Base-by-base conservation (phyloP, 352 stramenopile species). In the Globisporangium acanthophoron region DNA sequence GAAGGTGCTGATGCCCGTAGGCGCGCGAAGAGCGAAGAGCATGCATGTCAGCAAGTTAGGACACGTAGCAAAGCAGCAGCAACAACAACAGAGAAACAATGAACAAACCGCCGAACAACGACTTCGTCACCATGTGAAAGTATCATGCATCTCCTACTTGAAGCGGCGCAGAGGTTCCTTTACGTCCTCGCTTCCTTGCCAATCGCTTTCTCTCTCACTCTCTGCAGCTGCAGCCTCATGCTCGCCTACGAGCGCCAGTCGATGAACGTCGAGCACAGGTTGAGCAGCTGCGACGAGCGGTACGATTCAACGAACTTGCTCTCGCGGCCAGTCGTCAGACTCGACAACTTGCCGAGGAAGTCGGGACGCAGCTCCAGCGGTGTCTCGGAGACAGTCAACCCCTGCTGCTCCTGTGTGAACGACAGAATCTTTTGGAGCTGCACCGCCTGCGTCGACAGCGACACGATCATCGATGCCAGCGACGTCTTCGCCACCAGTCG, bases 381-480 rank as follows among this genome's bases (percentile, higher is more conserved):
- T 11, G 58, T 69, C 41, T 57, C 61, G 51, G 49, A 64, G 47
- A 52, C 50, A 52, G 41, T 24, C 24, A 33, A 31, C 37, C 33
- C 51, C 46, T 84, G 70, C 41, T 71, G 70, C 48, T 80, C 73
- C 50, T 83, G 66, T 13, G 73, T 71, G 57, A 76, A 77, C 37
- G 73, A 80, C 50, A 81, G 56, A 20, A 80, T 64, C 49, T 73
- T 78, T 29, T 73, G 73, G 29, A 86, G 60, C 53, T 83, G 66
- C 49, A 86, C 69, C 3, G 71, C 73, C 54, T 81, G 73, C 18
- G 73, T 80, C 51, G 76, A 67, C 33, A 86, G 66, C 18, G 76
- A 77, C 43, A 86, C 73, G 37, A 83, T 73, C 76, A 86, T 81
- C n/a, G 76, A 83, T 21, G 73, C 73, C 58, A 86, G 65, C 44